Conservation (phyloP, 78 protist species). For the Speleostelium caveatum region DNA sequence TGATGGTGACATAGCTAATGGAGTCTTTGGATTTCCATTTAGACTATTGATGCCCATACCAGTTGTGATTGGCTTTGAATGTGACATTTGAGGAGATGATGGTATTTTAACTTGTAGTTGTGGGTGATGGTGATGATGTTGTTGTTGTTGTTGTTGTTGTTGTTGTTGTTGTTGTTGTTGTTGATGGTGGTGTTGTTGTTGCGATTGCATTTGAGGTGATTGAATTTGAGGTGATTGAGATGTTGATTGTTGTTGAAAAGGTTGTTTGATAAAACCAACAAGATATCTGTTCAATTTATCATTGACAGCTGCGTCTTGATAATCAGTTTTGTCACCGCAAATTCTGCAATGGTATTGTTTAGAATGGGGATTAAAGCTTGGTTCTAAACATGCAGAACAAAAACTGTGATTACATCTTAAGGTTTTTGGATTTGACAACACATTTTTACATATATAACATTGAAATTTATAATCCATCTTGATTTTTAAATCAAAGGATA, state of each 20-base stretch:
- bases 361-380: neutral
- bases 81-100: no score
- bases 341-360: constrained; percentile 31
- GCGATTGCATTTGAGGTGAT: neutral
- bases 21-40: neutral
- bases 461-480: no score
- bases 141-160: neutral
- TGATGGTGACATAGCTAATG: neutral
- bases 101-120: neutral
- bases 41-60: no score
- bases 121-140: neutral
- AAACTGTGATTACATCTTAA: constrained; percentile 31
- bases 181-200: neutral
- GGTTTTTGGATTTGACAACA: constrained; percentile 34
- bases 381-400: constrained; percentile 62
- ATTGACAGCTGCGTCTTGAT: neutral
- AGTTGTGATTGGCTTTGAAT: no score
- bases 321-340: constrained; percentile 23
- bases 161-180: neutral
- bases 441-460: constrained; percentile 19
- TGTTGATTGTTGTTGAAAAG: constrained; percentile 4
- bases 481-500: no score
- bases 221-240: neutral
- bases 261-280: neutral
- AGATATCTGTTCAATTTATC: neutral